Base-by-base conservation (phyloP, 2,329 filamentous ascomycete genomes). In the Clonostachys byssicola region DNA sequence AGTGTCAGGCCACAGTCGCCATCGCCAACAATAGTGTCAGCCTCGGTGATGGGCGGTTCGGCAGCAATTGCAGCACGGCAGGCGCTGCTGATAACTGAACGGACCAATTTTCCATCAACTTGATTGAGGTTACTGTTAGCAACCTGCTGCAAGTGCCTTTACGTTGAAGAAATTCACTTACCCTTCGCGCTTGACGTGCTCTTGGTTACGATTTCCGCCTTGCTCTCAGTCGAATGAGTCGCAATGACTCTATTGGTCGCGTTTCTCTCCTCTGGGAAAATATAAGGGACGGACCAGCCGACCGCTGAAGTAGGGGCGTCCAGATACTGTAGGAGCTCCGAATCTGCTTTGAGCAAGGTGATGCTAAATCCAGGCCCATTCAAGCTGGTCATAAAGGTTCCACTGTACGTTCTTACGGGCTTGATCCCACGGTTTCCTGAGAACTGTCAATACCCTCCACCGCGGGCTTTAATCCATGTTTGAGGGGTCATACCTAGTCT, bases 1-100 rank as follows among this genome's bases (percentile, higher is more conserved):
- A 44, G 42, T n/a, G 42, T 44, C n/a, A 33, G n/a, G 20, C 42
- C 42, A 33, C 42, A 44, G 14, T 44, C 42, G 14, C 42, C 42
- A 18, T 44, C 42, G 13, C 42, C 42, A 13, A 44, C 42, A 14
- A 35, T 44, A 10, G 20, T 20, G 20, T 44, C 42, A 18, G 12
- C 18, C 14, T 44, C 17, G 6, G 42, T 44, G 33, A 44, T 44
- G 6, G 13, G 7, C 8, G 42, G 42, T 18, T 44, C 42, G n/a
- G 42, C 42, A 14, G 18, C 33, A n/a, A 34, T 20, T 20, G 34
- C 12, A n/a, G 42, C 18, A 7, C 34, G 14, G 42, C 42, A 44
- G 33, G 42, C 42, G 13, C 20, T 23, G n/a, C 20, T 35, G 6
- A 35, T 18, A n/a, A 18, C 23, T 30, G 23, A 30, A 30, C 23